phyloP scores from a whole-genome alignment of 169 alveolate species.

The Plasmodium yoelii region DNA sequence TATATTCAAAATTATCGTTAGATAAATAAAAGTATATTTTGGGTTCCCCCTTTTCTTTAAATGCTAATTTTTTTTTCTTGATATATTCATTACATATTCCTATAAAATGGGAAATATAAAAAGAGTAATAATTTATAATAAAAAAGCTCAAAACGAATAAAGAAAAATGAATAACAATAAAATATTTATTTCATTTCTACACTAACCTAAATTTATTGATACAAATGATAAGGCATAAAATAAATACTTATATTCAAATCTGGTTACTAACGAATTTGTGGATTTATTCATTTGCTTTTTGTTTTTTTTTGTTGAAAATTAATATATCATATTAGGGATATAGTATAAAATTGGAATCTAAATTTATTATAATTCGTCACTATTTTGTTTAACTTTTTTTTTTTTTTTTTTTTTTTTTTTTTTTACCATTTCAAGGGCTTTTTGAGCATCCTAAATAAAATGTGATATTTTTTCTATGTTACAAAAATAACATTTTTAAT shows the following conservation, averaged over 20 bases:
- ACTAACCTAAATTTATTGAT: conserved; percentile 54
- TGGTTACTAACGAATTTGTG: conserved; percentile 18
- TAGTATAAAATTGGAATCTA: too few relatives aligned
- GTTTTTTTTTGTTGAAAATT: too few relatives aligned
- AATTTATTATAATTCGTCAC: not conserved
- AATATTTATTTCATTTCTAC: not conserved
- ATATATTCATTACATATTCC: conserved; percentile 67
- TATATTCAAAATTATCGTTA: conserved; percentile 40
- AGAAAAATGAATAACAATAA: not conserved
- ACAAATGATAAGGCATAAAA: conserved; percentile 45
- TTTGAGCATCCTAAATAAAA: too few relatives aligned
- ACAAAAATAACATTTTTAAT: too few relatives aligned
- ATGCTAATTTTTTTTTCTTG: conserved; percentile 10
- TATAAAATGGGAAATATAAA: not conserved
- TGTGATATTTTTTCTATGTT: too few relatives aligned
- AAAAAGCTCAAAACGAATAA: not conserved
- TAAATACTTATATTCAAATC: conserved; percentile 57
- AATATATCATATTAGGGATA: not conserved
- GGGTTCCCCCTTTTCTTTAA: conserved; percentile 13
- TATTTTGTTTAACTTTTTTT: too few relatives aligned
- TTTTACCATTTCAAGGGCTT: too few relatives aligned
- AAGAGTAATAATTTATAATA: too few relatives aligned
- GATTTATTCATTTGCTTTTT: conserved; percentile 28
- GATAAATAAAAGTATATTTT: conserved; percentile 44
- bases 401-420: too few relatives aligned